Evolutionary conservation across 1,139 yeast species (phyloP), one percentile per base, ranked within the genome.

Genomic region (Kluyveromyces sp.): DNA sequence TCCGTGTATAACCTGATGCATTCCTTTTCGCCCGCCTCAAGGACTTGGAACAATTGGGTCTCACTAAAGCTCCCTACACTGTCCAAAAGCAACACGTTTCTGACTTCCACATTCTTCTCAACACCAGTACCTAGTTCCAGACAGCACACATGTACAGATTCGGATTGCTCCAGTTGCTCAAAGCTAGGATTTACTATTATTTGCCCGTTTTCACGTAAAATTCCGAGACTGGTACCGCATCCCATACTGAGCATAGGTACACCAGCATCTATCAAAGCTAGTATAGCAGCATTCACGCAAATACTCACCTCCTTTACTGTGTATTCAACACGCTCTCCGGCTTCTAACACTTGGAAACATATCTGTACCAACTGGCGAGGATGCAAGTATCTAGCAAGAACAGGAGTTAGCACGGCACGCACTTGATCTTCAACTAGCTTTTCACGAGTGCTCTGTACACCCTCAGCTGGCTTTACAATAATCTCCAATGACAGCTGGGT

Each of bases 281-380:
- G 67, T 51, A 73, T 79, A 4, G 82, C 69, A 7, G 89, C 79
- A 62, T 90, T 90, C 41, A 90, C 72, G 15, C 86, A 81, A 1
- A 84, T 79, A 39, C 81, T 75, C 39, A 88, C 67, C 60, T 88
- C 95, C 48, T 77, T 71, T 44, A 72, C 55, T 28, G 51, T 53
- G n/a, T 59, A 50, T 6, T 58, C 66, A 33, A 68, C 66, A 48
- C 75, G 79, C 46, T 84, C 85, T 8, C 43, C 48, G 28, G 79
- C 65, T 47, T 83, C 79, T 43, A 88, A 66, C 43, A 89, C 73
- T 64, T 92, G 98, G n/a, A 86, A 80, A 29, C 86, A 92, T 3
- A 92, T 73, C 61, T 89, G 97, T 35, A 92, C 79, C 44, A 89
- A 72, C 55, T 88, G 89, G 49, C 96, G 74, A 0, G 98, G 97